Conservation (phyloP, 768 basidiomycete species). For the Tricholoma hemisulphureum region DNA sequence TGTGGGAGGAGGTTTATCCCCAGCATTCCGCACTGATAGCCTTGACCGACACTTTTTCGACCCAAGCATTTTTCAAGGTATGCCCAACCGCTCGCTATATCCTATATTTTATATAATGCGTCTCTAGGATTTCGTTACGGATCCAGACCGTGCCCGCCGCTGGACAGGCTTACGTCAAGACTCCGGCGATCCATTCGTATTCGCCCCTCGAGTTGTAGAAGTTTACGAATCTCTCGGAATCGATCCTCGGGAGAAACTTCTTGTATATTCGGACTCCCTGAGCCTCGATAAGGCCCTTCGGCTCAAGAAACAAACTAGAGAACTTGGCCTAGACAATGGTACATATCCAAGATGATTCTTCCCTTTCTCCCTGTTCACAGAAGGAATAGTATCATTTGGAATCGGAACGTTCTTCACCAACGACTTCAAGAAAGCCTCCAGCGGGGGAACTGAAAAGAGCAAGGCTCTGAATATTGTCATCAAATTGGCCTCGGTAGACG, state of each 20-base stretch:
- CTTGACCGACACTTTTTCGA: constrained; percentile 94
- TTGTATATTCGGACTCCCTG: constrained; percentile 86
- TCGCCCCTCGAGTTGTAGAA: constrained; percentile 69
- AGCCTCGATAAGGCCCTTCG: constrained; percentile 66
- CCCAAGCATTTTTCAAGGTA: constrained; percentile 79
- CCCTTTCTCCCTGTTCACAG: constrained; percentile 2
- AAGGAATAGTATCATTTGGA: constrained; percentile 72
- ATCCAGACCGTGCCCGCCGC: constrained; percentile 58
- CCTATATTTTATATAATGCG: neutral
- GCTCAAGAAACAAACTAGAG: constrained; percentile 69
- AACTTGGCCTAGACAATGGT: constrained; percentile 68
- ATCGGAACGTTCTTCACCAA: constrained; percentile 94
- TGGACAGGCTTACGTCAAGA: constrained; percentile 93
- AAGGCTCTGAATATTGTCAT: constrained; percentile 93
- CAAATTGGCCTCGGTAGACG: constrained; percentile 77
- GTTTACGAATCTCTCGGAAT: constrained; percentile 72
- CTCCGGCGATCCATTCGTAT: constrained; percentile 86
- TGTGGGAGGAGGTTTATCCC: constrained; percentile 82
- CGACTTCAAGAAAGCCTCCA: constrained; percentile 62
- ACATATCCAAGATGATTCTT: constrained; percentile 11
- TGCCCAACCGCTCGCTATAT: constrained; percentile 1
- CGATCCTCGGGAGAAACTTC: constrained; percentile 58
- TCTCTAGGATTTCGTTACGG: constrained; percentile 52
- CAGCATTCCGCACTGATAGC: constrained; percentile 62
- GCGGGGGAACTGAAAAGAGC: constrained; percentile 53